phyloP scores from a whole-genome alignment of 768 basidiomycete species.

The Rhodotorula kratochvilovae region DNA sequence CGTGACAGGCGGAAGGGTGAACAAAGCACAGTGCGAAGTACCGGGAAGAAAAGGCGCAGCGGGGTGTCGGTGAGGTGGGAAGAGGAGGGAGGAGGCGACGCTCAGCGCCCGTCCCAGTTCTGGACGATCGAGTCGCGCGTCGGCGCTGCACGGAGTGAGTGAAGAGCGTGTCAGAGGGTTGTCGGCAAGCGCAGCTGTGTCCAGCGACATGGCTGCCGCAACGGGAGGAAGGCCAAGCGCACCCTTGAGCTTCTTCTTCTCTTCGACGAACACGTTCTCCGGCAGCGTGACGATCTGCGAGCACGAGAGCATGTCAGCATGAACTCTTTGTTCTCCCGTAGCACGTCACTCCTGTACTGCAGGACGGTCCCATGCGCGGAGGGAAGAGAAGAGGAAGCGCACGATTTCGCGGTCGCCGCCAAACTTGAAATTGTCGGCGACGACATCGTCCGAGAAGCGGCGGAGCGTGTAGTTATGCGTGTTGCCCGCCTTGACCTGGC shows the following conservation, averaged over 20 bases:
- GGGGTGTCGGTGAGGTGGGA: too few species aligned
- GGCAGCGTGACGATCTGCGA: conserved; percentile 86
- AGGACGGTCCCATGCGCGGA: too few species aligned
- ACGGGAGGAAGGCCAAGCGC: neutral
- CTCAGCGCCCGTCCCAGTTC: conserved; percentile 26
- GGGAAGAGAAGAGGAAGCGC: conserved; percentile 44
- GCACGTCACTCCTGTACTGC: too few species aligned
- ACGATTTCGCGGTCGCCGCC: conserved; percentile 96
- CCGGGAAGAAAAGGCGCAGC: too few species aligned
- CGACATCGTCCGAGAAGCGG: conserved; percentile 82
- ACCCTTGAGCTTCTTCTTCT: conserved; percentile 82
- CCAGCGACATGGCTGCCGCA: too few species aligned
- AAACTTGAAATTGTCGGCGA: conserved; percentile 96
- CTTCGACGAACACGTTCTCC: conserved; percentile 86
- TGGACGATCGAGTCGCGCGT: conserved; percentile 32
- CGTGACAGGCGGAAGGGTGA: too few species aligned
- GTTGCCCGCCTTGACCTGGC: conserved; percentile 85
- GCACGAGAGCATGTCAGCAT: too few species aligned
- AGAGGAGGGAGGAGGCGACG: conserved; percentile 28
- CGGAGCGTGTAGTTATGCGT: conserved; percentile 93
- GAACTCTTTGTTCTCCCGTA: too few species aligned
- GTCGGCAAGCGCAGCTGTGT: neutral
- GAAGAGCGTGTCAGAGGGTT: neutral
- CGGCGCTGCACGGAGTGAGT: conserved; percentile 7
- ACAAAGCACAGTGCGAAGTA: too few species aligned